Base-by-base conservation (phyloP, 805 yeast species). In the Pichia californica region DNA sequence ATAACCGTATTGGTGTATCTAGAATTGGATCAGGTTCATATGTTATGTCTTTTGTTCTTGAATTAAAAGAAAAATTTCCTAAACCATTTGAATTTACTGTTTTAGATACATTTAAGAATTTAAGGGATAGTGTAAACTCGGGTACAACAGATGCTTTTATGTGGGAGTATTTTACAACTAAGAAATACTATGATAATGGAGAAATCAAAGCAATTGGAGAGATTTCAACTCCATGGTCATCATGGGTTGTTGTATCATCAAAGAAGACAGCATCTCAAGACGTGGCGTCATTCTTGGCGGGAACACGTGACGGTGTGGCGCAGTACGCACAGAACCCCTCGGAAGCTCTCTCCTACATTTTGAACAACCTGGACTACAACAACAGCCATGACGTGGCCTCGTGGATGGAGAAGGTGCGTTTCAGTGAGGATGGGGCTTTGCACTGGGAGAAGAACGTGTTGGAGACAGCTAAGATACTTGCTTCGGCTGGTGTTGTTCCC, bases 81-180 rank as follows among this genome's bases (percentile, higher is more conserved):
- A 58, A 67, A 29, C n/a, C 41, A 10, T 48, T 51, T 16, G 69
- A 67, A 11, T 83, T 77, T 58, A 79, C 77, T 18, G 67, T 83
- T 15, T 68, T 81, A 50, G 69, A 79, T 51, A 85, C 74, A 48
- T 88, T 88, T 66, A 73, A 75, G 56, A 85, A 83, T 56, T 70
- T 88, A 55, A 72, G 97, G 49, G 86, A 78, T 49, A 79, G 88
- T 2, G 97, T 88, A 31, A 87, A 87, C 63, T 64, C 66, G 19
- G 62, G 61, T 26, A 59, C 70, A 18, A 70, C 81, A 29, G 96
- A 88, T 57, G 94, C 91, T 2, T 88, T 88, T 63, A 84, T 89
- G 95, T 88, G 97, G 97, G 97, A 88, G 57, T 75, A 84, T 63
- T 88, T 88, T 68, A 88, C 97, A 1, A 79, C 89, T 28, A 88